These are phyloP conservation scores for Melampsora medusae DNA, from an alignment of 1,284 basidiomycete genomes.

Conservation along the genomic window DNA sequence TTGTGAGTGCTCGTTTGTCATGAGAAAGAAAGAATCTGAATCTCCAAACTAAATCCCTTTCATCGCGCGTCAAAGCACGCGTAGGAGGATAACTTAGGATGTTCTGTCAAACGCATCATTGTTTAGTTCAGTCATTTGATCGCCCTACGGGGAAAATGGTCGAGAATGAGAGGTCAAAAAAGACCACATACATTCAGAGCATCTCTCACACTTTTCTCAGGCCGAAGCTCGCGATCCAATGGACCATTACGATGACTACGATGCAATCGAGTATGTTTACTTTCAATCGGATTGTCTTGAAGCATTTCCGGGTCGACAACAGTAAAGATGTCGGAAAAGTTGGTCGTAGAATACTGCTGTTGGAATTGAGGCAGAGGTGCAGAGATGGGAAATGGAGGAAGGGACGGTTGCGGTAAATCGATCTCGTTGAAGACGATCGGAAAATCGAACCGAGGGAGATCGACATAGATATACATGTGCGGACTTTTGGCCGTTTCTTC, in stretches of 20 bases:
- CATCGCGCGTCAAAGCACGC: conserved; percentile 77
- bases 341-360: conserved; percentile 37
- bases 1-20: conserved; percentile 79
- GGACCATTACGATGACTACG: conserved; percentile 92
- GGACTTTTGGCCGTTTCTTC: conserved; percentile 47
- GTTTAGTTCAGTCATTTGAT: neutral
- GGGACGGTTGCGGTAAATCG: conserved; percentile 52
- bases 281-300: conserved; percentile 91
- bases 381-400: conserved; percentile 54
- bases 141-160: neutral
- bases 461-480: conserved; percentile 80
- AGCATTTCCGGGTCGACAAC: conserved; percentile 85
- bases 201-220: conserved; percentile 90
- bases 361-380: conserved; percentile 40
- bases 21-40: conserved; percentile 93
- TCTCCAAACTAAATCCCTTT: conserved; percentile 97
- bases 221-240: conserved; percentile 91
- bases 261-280: conserved; percentile 90
- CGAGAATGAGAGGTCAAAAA: conserved; percentile 50
- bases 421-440: conserved; percentile 91
- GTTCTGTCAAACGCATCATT: conserved; percentile 60
- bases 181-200: conserved; percentile 69
- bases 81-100: conserved; percentile 90
- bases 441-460: conserved; percentile 94
- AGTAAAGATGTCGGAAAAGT: conserved; percentile 69